Evolutionary conservation across 108 stramenopile genomes (phyloP).

Genomic region (Schizochytrium sp.): DNA sequence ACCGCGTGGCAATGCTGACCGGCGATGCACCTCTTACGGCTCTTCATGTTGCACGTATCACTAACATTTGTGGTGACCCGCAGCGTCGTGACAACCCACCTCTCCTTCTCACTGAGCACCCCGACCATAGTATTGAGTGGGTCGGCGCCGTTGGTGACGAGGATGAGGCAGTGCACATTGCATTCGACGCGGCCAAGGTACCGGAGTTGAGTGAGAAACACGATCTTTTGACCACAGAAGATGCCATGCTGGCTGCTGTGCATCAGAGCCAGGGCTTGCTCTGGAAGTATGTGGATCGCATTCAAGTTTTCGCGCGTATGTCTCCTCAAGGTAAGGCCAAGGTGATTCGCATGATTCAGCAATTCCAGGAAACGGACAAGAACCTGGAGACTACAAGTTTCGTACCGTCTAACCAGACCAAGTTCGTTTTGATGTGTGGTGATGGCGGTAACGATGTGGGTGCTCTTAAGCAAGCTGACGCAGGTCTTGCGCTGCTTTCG

Average conservation of each 20-base stretch:
- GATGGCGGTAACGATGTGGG: slow-evolving; percentile 98
- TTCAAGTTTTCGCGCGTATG: slow-evolving; percentile 67
- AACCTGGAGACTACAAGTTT: slow-evolving; percentile 35
- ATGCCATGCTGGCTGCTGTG: slow-evolving; percentile 55
- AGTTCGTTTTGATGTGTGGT: slow-evolving; percentile 87
- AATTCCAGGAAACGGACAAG: slow-evolving; percentile 55
- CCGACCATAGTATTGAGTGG: slow-evolving; percentile 8
- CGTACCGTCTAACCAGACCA: slow-evolving; percentile 41
- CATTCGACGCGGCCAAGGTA: slow-evolving; percentile 2
- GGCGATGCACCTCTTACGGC: slow-evolving; percentile 96
- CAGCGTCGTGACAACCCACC: slow-evolving; percentile 48
- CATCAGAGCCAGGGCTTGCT: neutral
- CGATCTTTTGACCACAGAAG: slow-evolving; percentile 74
- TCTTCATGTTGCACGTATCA: slow-evolving; percentile 81
- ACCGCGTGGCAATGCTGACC: slow-evolving; percentile 91
- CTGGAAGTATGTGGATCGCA: neutral
- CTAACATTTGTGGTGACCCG: slow-evolving; percentile 51
- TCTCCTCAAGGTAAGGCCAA: slow-evolving; percentile 67
- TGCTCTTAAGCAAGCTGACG: slow-evolving; percentile 94
- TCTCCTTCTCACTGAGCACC: neutral
- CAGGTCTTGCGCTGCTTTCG: slow-evolving; percentile 93
- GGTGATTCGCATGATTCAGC: slow-evolving; percentile 64
- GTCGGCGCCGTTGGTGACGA: slow-evolving; percentile 49
- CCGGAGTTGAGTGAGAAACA: slow-evolving; percentile 76
- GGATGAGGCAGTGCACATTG: neutral